Conservation (phyloP, 73 alveolate genomes). For the Paramecium caudatum region DNA sequence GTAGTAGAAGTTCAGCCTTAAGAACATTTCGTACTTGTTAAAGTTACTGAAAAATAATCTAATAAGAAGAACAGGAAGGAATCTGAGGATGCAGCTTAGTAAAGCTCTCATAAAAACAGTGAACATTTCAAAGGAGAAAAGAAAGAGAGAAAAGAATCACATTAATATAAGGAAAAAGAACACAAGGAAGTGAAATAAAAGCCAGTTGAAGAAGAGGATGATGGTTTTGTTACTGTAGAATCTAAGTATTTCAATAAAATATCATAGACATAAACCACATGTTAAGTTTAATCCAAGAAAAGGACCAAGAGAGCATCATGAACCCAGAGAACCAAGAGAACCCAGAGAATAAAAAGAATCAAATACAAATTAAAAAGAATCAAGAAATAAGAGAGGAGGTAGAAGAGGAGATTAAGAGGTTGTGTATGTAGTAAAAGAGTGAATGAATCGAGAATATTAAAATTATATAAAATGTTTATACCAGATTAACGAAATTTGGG, state of each 20-base stretch:
- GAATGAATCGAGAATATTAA: too few species aligned
- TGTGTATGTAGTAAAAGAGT: not conserved
- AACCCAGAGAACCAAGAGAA: not conserved
- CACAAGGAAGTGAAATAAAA: not conserved
- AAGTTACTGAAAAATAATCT: not conserved
- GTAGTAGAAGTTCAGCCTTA: too few species aligned
- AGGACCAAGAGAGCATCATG: not conserved
- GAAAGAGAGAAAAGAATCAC: not conserved
- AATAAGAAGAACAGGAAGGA: not conserved
- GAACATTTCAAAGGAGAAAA: not conserved
- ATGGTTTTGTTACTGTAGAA: not conserved
- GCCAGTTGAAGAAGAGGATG: not conserved
- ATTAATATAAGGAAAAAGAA: not conserved
- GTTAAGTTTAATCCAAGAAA: not conserved
- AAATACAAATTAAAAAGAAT: not conserved
- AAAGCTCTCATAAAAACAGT: not conserved
- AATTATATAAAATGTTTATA: conserved; percentile 48
- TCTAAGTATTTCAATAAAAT: not conserved
- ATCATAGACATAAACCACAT: too few species aligned
- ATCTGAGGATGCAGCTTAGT: not conserved
- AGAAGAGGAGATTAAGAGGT: not conserved
- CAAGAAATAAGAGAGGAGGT: not conserved
- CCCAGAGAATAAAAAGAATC: not conserved
- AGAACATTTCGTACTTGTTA: not conserved
- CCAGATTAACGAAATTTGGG: conserved; percentile 74